phyloP scores from a whole-genome alignment of 345 rosid genomes.

The Orychophragmus violaceus region DNA sequence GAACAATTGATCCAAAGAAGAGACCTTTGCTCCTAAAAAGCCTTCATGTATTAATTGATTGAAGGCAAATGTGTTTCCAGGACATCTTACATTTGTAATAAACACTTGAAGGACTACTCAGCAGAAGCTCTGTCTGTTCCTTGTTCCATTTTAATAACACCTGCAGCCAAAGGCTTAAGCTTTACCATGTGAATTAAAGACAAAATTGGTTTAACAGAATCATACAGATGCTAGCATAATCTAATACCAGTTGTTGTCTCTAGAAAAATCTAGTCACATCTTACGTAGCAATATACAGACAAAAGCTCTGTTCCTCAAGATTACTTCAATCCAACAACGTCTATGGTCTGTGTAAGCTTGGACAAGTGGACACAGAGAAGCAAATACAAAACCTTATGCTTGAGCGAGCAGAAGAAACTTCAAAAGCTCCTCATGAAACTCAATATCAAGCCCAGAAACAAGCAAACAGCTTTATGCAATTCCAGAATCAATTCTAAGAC shows the following conservation, averaged over 20 bases:
- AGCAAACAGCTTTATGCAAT: slow-evolving; percentile 1
- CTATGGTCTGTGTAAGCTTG: not conserved
- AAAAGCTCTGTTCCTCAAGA: not conserved
- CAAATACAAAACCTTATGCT: not conserved
- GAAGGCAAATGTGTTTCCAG: not conserved
- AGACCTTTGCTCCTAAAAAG: slow-evolving; percentile 11
- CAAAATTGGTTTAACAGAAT: not conserved
- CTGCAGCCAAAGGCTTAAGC: slow-evolving; percentile 5
- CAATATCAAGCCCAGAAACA: not conserved
- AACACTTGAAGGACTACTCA: slow-evolving; percentile 11
- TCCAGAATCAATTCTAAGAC: not conserved
- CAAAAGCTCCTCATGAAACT: not conserved
- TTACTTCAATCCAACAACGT: not conserved
- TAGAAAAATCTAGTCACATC: not conserved
- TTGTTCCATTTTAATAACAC: not conserved
- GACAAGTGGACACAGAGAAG: not conserved
- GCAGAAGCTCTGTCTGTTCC: slow-evolving; percentile 7
- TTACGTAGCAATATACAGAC: not conserved
- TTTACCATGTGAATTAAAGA: not conserved
- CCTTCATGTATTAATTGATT: not conserved
- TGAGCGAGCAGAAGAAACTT: not conserved
- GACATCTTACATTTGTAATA: slow-evolving; percentile 3
- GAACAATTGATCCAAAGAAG: slow-evolving; percentile 5
- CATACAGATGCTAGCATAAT: not conserved
- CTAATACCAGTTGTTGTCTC: not conserved